Evolutionary conservation across 2,329 filamentous ascomycete species (phyloP).

Genomic region (Ascochyta rabiei): DNA sequence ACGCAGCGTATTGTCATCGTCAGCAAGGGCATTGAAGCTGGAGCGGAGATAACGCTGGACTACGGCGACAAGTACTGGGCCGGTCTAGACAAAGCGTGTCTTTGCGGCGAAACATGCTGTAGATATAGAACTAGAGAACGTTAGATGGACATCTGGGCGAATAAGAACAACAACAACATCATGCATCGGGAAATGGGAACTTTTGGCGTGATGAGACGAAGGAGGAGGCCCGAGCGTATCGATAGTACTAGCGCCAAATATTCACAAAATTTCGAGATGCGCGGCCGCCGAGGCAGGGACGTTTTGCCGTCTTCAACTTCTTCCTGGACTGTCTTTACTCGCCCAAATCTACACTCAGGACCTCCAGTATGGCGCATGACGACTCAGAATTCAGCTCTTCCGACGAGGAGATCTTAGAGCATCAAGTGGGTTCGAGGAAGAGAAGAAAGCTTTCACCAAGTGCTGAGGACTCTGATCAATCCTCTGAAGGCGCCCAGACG

Average conservation of each 20-base stretch:
- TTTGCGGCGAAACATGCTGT: constrained; percentile 61
- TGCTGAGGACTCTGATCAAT: constrained; percentile 23
- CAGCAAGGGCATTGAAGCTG: constrained; percentile 60
- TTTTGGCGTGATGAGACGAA: no score
- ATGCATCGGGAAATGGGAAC: no score
- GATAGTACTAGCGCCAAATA: constrained; percentile 33
- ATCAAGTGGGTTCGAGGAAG: constrained; percentile 44
- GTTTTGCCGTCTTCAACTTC: constrained; percentile 3
- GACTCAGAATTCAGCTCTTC: constrained; percentile 29
- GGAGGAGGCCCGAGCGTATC: neutral
- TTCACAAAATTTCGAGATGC: constrained; percentile 37
- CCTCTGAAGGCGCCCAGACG: constrained; percentile 2
- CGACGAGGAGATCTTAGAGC: constrained; percentile 36
- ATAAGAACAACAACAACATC: neutral
- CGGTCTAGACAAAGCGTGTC: constrained; percentile 60
- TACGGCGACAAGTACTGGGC: constrained; percentile 65
- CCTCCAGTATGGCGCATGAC: constrained; percentile 17
- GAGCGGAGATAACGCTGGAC: constrained; percentile 63
- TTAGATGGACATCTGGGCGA: neutral
- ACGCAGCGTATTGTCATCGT: constrained; percentile 62
- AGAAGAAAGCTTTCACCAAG: constrained; percentile 43
- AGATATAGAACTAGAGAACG: constrained; percentile 46
- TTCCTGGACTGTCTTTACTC: neutral
- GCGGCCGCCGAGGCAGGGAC: neutral
- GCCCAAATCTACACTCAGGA: neutral